Base-by-base conservation (phyloP, 2,329 filamentous ascomycete genomes). In the Trichophyton equinum region DNA sequence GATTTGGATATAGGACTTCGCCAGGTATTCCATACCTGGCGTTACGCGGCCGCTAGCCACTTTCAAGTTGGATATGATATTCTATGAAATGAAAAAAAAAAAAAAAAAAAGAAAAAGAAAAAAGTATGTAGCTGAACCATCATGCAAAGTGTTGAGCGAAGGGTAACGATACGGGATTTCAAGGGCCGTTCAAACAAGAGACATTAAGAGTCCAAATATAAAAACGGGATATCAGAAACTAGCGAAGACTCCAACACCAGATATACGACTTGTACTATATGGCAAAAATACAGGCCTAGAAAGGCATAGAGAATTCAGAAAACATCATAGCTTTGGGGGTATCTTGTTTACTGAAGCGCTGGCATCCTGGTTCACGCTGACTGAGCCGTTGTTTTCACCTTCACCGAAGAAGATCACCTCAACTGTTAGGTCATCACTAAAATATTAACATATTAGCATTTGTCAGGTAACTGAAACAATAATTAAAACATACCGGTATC, bases 321-420 rank as follows among this genome's bases (percentile, higher is more conserved):
- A 53, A n/a, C 27, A 27, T 69, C 64, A 81, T 57, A 82, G 70
- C 67, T 81, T 82, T 2, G 80, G 69, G 67, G 79, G 80, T 30
- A 68, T 67, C 18, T 73, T 73, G 15, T 76, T 72, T 58, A 77
- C 76, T 1, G 78, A 73, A 44, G 87, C 89, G 63, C 86, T 95
- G 1, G 94, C 94, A 69, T 96, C 92, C 65, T 86, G 79, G 74
- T 97, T 99, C 62, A 95, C 73, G 4, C 86, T 82, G 4, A 97
- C 87, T 64, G 87, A 86, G 40, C 91, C 91, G 33, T 82, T 87
- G 71, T 85, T 85, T 59, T 85, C 70, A 40, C 86, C 84, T 67
- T 95, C 84, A 63, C 94, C 94, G 69, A 99, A 99, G 81, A 99
- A 99, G 70, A 99, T 95, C 63, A 99, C 94, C 74, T 99, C 90